A percentile compares a stretch with the other conserved stretches of the same genome.
These are phyloP conservation scores for Penicillium aurantiogriseum DNA, from an alignment of 2,329 filamentous ascomycete species.

Conservation along the genomic window DNA sequence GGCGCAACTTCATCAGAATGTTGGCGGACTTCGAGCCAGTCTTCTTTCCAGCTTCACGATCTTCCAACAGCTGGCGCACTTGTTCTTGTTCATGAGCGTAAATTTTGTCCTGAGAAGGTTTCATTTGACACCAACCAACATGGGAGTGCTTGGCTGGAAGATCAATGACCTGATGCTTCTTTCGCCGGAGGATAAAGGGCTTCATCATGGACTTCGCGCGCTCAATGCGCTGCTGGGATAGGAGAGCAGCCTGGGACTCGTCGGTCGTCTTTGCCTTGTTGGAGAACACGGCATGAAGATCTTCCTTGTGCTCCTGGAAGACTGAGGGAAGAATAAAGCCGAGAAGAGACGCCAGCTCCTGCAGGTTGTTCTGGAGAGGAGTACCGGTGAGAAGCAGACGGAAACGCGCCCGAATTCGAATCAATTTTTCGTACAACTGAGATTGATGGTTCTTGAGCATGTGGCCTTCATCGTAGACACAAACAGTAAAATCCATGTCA, in stretches of 20 bases:
- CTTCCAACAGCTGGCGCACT: conserved; percentile 59
- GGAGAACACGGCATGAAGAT: conserved; percentile 84
- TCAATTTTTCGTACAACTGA: conserved; percentile 74
- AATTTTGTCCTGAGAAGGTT: conserved; percentile 66
- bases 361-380: conserved; percentile 91
- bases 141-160: conserved; percentile 76
- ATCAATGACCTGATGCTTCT: conserved; percentile 89
- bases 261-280: conserved; percentile 82
- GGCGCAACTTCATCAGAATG: conserved; percentile 84
- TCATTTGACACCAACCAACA: conserved; percentile 79
- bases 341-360: conserved; percentile 84
- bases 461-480: conserved; percentile 92
- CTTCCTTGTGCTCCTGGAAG: conserved; percentile 73
- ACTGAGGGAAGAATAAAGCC: conserved; percentile 90
- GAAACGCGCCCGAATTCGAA: conserved; percentile 75
- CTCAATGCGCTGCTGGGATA: conserved; percentile 83
- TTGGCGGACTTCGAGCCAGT: conserved; percentile 58
- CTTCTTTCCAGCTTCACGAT: conserved; percentile 57
- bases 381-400: conserved; percentile 86
- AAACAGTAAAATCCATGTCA: conserved; percentile 56
- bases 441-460: conserved; percentile 86
- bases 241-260: conserved; percentile 69
- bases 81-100: conserved; percentile 69
- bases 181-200: conserved; percentile 89
- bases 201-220: conserved; percentile 89